Base-by-base conservation (phyloP, 805 yeast species). In the Candida sithepensis region DNA sequence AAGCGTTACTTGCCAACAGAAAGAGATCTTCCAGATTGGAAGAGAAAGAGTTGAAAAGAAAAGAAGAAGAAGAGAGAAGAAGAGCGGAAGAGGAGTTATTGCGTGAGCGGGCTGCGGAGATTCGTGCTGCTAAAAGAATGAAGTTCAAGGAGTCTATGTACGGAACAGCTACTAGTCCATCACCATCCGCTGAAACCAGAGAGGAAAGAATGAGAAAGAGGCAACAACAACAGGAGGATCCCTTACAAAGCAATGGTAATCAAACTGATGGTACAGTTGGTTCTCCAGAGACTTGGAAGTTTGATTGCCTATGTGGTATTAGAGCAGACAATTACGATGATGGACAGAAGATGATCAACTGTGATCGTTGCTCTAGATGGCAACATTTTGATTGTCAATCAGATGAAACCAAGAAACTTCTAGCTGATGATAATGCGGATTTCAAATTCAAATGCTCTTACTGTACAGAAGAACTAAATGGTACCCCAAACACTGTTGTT, bases 11-110 rank as follows among this genome's bases (percentile, higher is more conserved):
- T 58, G 82, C 82, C 3, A 78, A 85, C 47, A 74, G 94, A 57
- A 86, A 87, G 57, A 73, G 88, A 54, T 85, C 92, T 0, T 79
- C 89, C 1, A 74, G 94, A 64, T 64, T 87, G 39, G 87, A 84
- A 54, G 85, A 85, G 18, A 81, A 79, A 57, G 82, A 78, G 51
- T 68, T 66, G 50, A 74, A 68, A 43, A 71, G 63, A 46, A 68
- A 61, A 41, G 85, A 81, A 51, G 88, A 85, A 52, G 79, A 76
- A 19, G 72, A 72, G 44, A 68, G 68, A 42, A 61, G 68, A 26
- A 73, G 71, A 48, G 72, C 72, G 41, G 71, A 76, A 47, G 78
- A 72, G 42, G 74, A 75, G 46, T 69, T 71, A 39, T 68, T 74
- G 36, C 68, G 73, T 43, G 64, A 66, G 42, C 69, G 72, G 36